phyloP scores from a whole-genome alignment of 2,329 filamentous ascomycete genomes.

The Stylonectria norvegica region DNA sequence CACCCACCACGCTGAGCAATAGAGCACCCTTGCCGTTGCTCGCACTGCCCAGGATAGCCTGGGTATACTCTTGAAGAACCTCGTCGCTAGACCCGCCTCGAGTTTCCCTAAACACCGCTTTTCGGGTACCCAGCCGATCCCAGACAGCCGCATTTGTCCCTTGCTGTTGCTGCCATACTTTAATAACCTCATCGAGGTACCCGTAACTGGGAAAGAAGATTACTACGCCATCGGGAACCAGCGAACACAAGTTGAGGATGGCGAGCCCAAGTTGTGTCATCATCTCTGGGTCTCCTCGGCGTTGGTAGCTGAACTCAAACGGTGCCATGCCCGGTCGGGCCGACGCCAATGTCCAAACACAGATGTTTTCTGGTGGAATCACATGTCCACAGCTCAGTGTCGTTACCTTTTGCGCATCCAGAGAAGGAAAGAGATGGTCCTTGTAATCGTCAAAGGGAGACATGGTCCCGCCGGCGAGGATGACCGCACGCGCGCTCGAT shows the following conservation, averaged over 20 bases:
- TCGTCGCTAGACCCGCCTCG: conserved; percentile 61
- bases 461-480: conserved; percentile 95
- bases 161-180: conserved; percentile 52
- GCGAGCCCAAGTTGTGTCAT: conserved; percentile 71
- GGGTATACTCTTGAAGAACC: conserved; percentile 68
- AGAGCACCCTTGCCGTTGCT: conserved; percentile 59
- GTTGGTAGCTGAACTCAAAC: conserved; percentile 88
- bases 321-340: conserved; percentile 40
- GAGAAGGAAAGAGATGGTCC: conserved; percentile 77
- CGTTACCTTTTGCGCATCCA: conserved; percentile 60
- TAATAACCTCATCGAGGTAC: conserved; percentile 74
- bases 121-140: conserved; percentile 55
- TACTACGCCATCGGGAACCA: conserved; percentile 84
- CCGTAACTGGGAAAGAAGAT: conserved; percentile 95
- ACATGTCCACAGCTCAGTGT: conserved; percentile 94
- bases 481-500: conserved; percentile 77
- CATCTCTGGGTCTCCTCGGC: conserved; percentile 65
- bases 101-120: conserved; percentile 59
- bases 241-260: conserved; percentile 66
- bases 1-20: conserved; percentile 86
- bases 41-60: conserved; percentile 55
- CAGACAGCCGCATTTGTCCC: conserved; percentile 44
- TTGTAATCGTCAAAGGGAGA: conserved; percentile 92
- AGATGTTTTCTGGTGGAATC: conserved; percentile 76
- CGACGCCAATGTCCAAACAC: conserved; percentile 66